These are phyloP conservation scores for Guillardia theta DNA, from an alignment of 78 protist species.

Conservation along the genomic window DNA sequence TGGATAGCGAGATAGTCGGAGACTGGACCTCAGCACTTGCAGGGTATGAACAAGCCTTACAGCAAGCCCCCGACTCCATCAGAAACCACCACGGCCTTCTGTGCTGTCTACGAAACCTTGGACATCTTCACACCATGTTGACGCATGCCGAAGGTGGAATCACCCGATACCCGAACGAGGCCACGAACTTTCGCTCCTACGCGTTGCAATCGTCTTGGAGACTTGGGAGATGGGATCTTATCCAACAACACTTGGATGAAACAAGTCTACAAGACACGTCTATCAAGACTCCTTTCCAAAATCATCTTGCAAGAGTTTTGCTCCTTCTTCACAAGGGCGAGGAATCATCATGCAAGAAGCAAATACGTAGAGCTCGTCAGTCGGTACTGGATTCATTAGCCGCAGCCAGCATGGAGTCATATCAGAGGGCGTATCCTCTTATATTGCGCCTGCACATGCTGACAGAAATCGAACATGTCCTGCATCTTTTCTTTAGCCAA, in stretches of 20 bases:
- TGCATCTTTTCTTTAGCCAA: not conserved
- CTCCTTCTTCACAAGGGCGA: no score
- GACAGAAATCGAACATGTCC: not conserved
- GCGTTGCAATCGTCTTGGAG: constrained; percentile 14
- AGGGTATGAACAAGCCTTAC: constrained; percentile 1
- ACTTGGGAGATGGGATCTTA: constrained; percentile 22
- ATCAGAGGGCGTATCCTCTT: not conserved
- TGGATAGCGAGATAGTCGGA: not conserved
- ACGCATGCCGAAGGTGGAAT: constrained; percentile 15
- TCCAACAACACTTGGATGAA: no score
- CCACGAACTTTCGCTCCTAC: not conserved
- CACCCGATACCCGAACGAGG: not conserved
- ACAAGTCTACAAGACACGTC: no score
- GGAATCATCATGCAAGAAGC: not conserved
- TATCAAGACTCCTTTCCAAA: no score
- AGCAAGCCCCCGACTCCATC: not conserved
- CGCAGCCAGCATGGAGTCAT: not conserved
- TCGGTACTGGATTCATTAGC: not conserved
- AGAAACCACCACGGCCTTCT: not conserved
- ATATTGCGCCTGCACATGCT: not conserved
- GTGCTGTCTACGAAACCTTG: not conserved
- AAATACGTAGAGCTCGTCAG: not conserved
- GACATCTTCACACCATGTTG: constrained; percentile 24
- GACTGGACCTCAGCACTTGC: constrained; percentile 35
- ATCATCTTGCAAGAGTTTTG: not conserved